Percentiles rank a stretch among this genome's conserved stretches.
These are phyloP conservation scores for Venturiaceae sp. DNA, from an alignment of 2,329 filamentous ascomycete species.

Conservation along the genomic window DNA sequence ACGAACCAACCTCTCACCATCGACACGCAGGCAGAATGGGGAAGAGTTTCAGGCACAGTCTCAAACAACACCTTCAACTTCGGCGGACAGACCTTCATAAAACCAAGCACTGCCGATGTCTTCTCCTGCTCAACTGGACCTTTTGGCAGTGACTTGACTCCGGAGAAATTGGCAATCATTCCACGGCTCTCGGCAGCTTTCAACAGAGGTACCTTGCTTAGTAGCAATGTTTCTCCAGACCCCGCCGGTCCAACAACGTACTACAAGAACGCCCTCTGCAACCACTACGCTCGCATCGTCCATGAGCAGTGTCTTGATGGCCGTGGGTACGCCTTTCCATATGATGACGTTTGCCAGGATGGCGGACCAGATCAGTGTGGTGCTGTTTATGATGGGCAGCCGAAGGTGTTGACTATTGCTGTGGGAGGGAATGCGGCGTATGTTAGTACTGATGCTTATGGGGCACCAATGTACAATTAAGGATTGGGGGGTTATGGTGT, in stretches of 20 bases:
- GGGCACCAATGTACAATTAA: conserved; percentile 2
- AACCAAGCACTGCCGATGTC: conserved; percentile 53
- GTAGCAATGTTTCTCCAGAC: conserved; percentile 27
- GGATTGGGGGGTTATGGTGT: not conserved
- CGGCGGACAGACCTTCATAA: conserved; percentile 39
- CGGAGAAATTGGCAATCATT: conserved; percentile 47
- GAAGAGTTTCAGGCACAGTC: conserved; percentile 45
- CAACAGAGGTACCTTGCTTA: conserved; percentile 61
- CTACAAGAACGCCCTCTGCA: conserved; percentile 28
- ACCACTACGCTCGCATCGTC: conserved; percentile 52
- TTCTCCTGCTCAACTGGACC: conserved; percentile 57
- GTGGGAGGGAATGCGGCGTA: conserved; percentile 35
- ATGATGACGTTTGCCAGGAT: conserved; percentile 54
- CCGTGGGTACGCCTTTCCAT: conserved; percentile 56
- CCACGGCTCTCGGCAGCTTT: conserved; percentile 66
- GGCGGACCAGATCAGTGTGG: conserved; percentile 51
- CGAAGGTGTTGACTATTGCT: conserved; percentile 45
- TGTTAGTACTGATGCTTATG: not conserved
- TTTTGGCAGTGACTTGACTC: conserved; percentile 36
- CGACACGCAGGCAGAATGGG: conserved; percentile 54
- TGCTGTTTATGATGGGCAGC: conserved; percentile 47
- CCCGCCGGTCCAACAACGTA: conserved; percentile 27
- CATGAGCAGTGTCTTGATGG: conserved; percentile 51
- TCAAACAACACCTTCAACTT: conserved; percentile 35
- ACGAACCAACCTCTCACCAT: conserved; percentile 13